Conservation (phyloP, 768 basidiomycete species). For the Hemileccinum rubropunctum region DNA sequence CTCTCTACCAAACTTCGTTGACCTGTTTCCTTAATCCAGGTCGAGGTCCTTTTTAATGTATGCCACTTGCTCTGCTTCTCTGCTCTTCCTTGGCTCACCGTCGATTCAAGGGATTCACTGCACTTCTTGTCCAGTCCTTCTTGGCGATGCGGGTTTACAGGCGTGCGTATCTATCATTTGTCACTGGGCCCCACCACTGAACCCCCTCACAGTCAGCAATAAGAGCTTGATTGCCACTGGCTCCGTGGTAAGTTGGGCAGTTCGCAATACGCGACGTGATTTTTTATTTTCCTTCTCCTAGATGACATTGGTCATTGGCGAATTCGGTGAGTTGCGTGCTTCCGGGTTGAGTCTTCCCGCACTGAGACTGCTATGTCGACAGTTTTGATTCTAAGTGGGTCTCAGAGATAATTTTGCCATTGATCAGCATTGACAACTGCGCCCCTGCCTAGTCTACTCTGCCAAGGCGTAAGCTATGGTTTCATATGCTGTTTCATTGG, state of each 20-base stretch:
- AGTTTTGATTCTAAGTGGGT: slow-evolving; percentile 38
- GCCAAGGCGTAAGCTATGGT: slow-evolving; percentile 33
- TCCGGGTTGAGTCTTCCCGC: too few species aligned
- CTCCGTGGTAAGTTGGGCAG: slow-evolving; percentile 28
- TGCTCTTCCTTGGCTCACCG: neutral
- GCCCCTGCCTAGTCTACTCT: slow-evolving; percentile 32
- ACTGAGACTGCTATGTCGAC: slow-evolving; percentile 8
- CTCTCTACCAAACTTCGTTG: neutral
- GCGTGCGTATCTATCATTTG: slow-evolving; percentile 29
- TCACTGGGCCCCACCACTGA: neutral
- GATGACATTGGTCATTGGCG: slow-evolving; percentile 37
- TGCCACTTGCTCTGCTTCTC: neutral
- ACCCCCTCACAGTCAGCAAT: slow-evolving; percentile 45
- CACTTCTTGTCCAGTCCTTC: slow-evolving; percentile 57
- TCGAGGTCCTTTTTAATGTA: slow-evolving; percentile 55
- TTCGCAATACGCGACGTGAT: neutral
- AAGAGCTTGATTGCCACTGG: slow-evolving; percentile 41
- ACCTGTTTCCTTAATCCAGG: slow-evolving; percentile 26
- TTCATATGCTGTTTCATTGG: neutral
- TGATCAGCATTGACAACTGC: slow-evolving; percentile 4
- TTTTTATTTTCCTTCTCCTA: slow-evolving; percentile 1
- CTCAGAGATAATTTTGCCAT: neutral
- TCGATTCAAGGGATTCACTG: slow-evolving; percentile 40
- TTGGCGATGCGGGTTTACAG: slow-evolving; percentile 52
- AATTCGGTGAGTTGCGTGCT: slow-evolving; percentile 36